Evolutionary conservation across 305 asterid genomes (phyloP).

Genomic region (Fraxinus baroniana): DNA sequence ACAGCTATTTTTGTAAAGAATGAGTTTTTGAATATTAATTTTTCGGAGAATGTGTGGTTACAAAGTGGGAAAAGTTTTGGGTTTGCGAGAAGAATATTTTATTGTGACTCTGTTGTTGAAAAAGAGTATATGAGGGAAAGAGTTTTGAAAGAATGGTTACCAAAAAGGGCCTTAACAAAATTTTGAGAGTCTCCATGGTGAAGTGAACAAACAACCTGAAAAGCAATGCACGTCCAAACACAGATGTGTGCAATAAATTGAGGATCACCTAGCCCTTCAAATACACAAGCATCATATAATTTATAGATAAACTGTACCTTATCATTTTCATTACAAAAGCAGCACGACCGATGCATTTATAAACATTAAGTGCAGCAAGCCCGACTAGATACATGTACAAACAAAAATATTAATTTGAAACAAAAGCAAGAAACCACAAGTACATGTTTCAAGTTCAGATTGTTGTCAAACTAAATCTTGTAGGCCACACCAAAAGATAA

Average conservation of each 20-base stretch:
- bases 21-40: not conserved
- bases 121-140: not conserved
- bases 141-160: not conserved
- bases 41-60: not conserved
- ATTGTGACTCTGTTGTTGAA: not conserved
- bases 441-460: not conserved
- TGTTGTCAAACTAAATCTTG: not conserved
- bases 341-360: not conserved
- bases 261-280: not conserved
- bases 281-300: not conserved
- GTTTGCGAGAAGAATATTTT: not conserved
- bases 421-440: not conserved
- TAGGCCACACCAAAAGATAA: not conserved
- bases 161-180: not conserved
- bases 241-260: not conserved
- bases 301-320: not conserved
- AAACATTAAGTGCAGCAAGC: not conserved
- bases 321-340: not conserved
- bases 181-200: not conserved
- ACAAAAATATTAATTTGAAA: not conserved
- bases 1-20: not conserved
- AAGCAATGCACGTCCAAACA: not conserved
- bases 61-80: not conserved
- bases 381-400: not conserved
- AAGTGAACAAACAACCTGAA: not conserved